Conservation (phyloP, 1,139 yeast genomes). For the Suhomyces taliae region DNA sequence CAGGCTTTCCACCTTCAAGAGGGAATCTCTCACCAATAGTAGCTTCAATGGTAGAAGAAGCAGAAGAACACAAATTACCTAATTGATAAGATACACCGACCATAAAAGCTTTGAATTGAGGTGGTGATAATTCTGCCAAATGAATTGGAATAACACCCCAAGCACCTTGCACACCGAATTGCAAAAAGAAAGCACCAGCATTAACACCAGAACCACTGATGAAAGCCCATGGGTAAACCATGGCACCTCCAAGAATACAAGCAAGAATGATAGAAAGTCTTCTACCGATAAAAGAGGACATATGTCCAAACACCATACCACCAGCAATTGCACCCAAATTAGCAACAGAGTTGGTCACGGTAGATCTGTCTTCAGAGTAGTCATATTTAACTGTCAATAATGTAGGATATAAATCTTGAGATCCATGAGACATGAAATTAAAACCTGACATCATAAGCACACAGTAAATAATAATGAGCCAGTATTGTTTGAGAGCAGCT, state of each 20-base stretch:
- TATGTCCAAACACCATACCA: constrained; percentile 62
- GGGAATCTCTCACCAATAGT: constrained; percentile 66
- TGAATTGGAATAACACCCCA: constrained; percentile 88
- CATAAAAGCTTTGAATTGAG: constrained; percentile 70
- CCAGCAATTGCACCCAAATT: constrained; percentile 71
- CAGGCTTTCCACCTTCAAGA: constrained; percentile 10
- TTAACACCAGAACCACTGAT: constrained; percentile 53
- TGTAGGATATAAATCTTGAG: constrained; percentile 74
- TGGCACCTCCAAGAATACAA: constrained; percentile 65
- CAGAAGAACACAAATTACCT: constrained; percentile 82
- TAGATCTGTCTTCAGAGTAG: constrained; percentile 51
- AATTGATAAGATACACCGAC: constrained; percentile 78
- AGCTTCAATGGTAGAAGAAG: constrained; percentile 80
- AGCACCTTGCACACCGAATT: constrained; percentile 81
- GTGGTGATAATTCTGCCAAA: constrained; percentile 71
- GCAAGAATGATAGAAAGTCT: constrained; percentile 51
- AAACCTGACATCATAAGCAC: constrained; percentile 44
- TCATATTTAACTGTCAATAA: constrained; percentile 54
- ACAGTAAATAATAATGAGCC: constrained; percentile 39
- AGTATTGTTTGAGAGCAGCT: constrained; percentile 32
- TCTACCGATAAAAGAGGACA: constrained; percentile 60
- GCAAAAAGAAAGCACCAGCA: constrained; percentile 78
- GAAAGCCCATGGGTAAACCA: constrained; percentile 76
- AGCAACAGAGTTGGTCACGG: constrained; percentile 70
- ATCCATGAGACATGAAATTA: constrained; percentile 67